Evolutionary conservation across 2,329 filamentous ascomycete species (phyloP).

Genomic region (Phoma sp.): DNA sequence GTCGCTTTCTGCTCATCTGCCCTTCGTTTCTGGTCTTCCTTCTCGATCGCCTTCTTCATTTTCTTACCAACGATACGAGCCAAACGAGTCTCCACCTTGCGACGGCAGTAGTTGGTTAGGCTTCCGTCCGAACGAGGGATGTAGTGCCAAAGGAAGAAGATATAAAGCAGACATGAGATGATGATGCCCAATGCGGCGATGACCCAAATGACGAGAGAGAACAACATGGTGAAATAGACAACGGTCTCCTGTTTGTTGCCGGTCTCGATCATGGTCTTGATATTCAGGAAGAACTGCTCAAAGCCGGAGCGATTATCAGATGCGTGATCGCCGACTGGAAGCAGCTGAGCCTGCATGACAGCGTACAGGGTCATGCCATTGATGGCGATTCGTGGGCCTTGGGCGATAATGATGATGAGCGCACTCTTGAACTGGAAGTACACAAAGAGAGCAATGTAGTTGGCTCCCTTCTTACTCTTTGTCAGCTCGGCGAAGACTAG

Average conservation of each 20-base stretch:
- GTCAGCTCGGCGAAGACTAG: constrained; percentile 92
- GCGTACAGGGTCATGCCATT: constrained; percentile 90
- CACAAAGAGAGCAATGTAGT: constrained; percentile 89
- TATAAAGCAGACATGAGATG: constrained; percentile 78
- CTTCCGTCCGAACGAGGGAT: constrained; percentile 83
- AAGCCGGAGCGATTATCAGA: constrained; percentile 69
- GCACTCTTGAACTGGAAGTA: constrained; percentile 85
- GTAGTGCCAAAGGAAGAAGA: constrained; percentile 91
- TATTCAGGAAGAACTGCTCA: constrained; percentile 82
- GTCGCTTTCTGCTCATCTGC: constrained; percentile 49
- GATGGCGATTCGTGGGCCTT: constrained; percentile 88
- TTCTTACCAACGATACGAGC: constrained; percentile 84
- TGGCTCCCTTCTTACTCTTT: constrained; percentile 87
- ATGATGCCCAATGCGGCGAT: constrained; percentile 78
- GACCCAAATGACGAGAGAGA: constrained; percentile 88
- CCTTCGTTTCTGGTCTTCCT: constrained; percentile 67
- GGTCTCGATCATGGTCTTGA: constrained; percentile 73
- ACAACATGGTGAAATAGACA: constrained; percentile 89
- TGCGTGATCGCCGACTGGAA: constrained; percentile 65
- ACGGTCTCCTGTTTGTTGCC: constrained; percentile 78
- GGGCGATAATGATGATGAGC: constrained; percentile 87
- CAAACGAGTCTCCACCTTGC: constrained; percentile 87
- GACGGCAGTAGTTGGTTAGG: constrained; percentile 83
- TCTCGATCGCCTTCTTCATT: constrained; percentile 86
- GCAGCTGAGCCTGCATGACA: constrained; percentile 77